Conservation (phyloP, 129 eudicot species). For the Arctium minus region DNA sequence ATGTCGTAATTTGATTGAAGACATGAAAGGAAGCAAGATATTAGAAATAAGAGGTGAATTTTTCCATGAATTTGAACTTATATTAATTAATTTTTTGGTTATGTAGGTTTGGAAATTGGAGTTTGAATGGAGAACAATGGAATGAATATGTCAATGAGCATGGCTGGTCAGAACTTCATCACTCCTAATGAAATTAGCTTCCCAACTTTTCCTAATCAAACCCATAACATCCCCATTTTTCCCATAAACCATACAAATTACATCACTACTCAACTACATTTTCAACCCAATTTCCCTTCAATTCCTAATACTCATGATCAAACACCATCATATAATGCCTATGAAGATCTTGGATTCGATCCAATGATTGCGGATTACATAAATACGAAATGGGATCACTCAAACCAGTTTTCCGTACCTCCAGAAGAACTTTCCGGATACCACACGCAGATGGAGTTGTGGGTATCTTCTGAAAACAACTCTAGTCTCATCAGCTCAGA, state of each 20-base stretch:
- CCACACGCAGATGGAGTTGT: not conserved
- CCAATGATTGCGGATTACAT: not conserved
- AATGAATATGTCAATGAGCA: slow-evolving; percentile 22
- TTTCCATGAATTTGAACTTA: not conserved
- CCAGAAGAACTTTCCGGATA: not conserved
- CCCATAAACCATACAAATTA: slow-evolving; percentile 4
- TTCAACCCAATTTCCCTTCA: not conserved
- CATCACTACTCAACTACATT: not conserved
- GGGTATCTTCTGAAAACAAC: not conserved
- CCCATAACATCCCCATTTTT: slow-evolving; percentile 17
- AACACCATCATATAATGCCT: not conserved
- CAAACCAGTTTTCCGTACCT: not conserved
- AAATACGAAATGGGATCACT: not conserved
- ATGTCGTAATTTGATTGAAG: not conserved
- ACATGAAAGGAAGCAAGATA: no score
- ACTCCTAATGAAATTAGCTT: slow-evolving; percentile 14
- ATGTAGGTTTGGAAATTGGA: not conserved
- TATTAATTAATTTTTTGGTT: not conserved
- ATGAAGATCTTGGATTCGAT: not conserved
- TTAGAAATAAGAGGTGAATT: no score
- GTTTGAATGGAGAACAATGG: slow-evolving; percentile 24
- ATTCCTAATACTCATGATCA: slow-evolving; percentile 13
- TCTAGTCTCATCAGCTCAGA: not conserved
- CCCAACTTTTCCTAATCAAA: slow-evolving; percentile 19
- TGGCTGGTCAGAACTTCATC: slow-evolving; percentile 12